A percentile compares a stretch with the other conserved stretches of the same genome.
Evolutionary conservation across 352 stramenopile species (phyloP).

Genomic region (Blastocystis sp.): DNA sequence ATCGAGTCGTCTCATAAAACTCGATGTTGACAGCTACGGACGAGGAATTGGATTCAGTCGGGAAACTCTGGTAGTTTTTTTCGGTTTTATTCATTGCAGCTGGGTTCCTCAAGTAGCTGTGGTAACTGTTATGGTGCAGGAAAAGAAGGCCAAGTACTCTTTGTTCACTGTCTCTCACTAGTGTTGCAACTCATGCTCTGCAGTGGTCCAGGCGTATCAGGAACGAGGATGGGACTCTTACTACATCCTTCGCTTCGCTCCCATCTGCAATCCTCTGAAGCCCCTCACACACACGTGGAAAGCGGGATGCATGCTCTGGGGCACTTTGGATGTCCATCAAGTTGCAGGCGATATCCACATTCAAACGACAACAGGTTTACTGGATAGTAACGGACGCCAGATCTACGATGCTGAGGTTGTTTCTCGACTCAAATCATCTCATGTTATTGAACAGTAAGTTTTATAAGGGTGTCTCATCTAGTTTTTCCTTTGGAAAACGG

Average conservation of each 20-base stretch:
- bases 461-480: neutral
- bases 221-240: neutral
- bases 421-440: neutral
- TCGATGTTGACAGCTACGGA: neutral
- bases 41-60: neutral
- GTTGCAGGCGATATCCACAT: slow-evolving; percentile 45
- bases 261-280: neutral
- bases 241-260: neutral
- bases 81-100: neutral
- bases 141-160: neutral
- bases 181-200: neutral
- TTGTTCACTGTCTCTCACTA: neutral
- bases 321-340: neutral
- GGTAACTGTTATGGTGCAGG: slow-evolving; percentile 27
- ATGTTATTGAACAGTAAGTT: slow-evolving; percentile 10
- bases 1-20: neutral
- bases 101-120: neutral
- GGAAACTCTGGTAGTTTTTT: neutral
- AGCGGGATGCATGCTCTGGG: slow-evolving; percentile 27
- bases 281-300: neutral
- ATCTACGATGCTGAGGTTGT: slow-evolving; percentile 32
- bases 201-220: neutral
- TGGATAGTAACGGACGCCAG: neutral
- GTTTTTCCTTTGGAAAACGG: slow-evolving; percentile 16
- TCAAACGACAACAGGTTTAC: neutral